phyloP scores from a whole-genome alignment of 2,329 filamentous ascomycete species.

The Calonectria ilicicola region DNA sequence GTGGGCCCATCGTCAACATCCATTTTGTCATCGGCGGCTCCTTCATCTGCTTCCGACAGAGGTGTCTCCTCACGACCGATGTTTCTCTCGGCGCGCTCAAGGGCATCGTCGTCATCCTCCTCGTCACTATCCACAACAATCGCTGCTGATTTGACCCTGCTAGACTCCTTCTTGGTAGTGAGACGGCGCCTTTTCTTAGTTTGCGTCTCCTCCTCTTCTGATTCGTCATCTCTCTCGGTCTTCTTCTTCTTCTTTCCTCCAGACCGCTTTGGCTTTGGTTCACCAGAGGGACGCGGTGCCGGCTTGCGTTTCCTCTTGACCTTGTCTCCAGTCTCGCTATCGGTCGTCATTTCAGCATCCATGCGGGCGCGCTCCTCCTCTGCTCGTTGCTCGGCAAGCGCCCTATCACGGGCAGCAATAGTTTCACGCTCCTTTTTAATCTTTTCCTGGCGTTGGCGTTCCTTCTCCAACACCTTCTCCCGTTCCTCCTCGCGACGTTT shows the following conservation, averaged over 20 bases:
- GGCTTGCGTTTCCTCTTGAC: constrained; percentile 81
- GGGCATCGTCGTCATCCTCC: constrained; percentile 54
- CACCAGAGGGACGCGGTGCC: constrained; percentile 51
- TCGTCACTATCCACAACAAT: constrained; percentile 83
- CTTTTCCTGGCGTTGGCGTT: constrained; percentile 81
- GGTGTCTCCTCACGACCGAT: constrained; percentile 52
- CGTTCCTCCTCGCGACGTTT: constrained; percentile 82
- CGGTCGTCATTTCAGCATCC: constrained; percentile 84
- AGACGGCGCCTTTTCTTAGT: constrained; percentile 73
- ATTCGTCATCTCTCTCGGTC: constrained; percentile 55
- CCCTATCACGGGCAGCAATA: constrained; percentile 81
- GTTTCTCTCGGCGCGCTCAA: constrained; percentile 59
- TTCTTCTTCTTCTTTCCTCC: constrained; percentile 55
- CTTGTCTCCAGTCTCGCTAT: constrained; percentile 84
- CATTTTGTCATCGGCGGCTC: constrained; percentile 58
- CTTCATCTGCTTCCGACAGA: constrained; percentile 52
- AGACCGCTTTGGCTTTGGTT: constrained; percentile 56
- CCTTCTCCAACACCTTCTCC: constrained; percentile 73
- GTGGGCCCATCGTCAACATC: constrained; percentile 60
- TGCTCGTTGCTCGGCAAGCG: constrained; percentile 74
- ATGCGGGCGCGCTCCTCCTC: constrained; percentile 48
- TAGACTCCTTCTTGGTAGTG: constrained; percentile 59
- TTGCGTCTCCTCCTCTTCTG: constrained; percentile 56
- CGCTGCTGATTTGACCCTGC: constrained; percentile 89
- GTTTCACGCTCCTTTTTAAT: constrained; percentile 87